A percentile compares a stretch with the other conserved stretches of the same genome.
Evolutionary conservation across 208 protist species (phyloP).

Genomic region (Naegleria lovaniensis): DNA sequence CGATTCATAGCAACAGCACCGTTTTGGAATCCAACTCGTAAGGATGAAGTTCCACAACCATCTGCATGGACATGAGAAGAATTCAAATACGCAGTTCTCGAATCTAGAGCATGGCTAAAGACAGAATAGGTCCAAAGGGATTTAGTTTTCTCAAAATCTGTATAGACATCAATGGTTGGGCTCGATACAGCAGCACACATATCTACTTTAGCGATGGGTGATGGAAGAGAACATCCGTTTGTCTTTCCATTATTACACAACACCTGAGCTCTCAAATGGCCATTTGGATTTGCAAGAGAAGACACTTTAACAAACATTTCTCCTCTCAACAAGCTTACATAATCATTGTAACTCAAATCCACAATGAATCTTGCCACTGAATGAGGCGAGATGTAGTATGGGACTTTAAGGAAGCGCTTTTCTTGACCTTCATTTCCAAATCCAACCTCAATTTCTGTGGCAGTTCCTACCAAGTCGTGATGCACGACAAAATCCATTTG

Average conservation of each 20-base stretch:
- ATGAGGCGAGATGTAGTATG: background rate
- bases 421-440: background rate
- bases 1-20: background rate
- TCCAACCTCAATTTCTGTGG: background rate
- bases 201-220: background rate
- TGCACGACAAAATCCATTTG: background rate
- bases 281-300: background rate
- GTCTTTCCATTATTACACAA: background rate
- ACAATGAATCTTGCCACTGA: background rate
- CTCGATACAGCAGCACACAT: background rate
- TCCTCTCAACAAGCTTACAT: background rate
- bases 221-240: background rate
- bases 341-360: background rate
- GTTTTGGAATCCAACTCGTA: background rate
- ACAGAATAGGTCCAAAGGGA: background rate
- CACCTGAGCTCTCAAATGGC: background rate
- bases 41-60: background rate
- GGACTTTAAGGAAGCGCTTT: background rate
- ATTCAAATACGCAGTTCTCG: background rate
- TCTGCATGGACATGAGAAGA: background rate
- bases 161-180: background rate
- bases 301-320: background rate
- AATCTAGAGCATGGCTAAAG: background rate
- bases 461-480: background rate
- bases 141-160: background rate